Evolutionary conservation across 2,329 filamentous ascomycete genomes (phyloP).

Genomic region (Fusarium equiseti): DNA sequence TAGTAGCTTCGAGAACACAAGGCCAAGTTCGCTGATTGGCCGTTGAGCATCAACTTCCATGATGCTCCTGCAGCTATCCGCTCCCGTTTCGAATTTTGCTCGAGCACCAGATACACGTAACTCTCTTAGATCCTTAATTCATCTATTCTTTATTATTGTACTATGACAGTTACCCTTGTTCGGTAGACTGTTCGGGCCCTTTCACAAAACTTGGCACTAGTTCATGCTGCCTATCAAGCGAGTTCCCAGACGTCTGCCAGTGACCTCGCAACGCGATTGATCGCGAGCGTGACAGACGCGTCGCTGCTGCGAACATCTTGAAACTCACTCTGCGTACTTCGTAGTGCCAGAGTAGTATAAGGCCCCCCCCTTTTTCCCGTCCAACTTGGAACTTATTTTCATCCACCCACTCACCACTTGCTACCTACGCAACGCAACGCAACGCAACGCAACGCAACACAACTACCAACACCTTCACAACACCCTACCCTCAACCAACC

Average conservation of each 20-base stretch:
- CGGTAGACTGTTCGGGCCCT: neutral
- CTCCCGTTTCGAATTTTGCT: neutral
- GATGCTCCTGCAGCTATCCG: neutral
- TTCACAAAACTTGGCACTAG: neutral
- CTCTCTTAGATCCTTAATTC: neutral
- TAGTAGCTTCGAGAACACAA: neutral
- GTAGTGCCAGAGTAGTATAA: neutral
- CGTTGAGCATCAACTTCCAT: neutral
- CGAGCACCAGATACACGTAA: neutral
- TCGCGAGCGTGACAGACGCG: neutral
- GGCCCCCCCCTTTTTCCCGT: neutral
- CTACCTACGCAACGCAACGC: too few relatives aligned
- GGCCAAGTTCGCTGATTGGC: neutral
- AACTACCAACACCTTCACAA: too few relatives aligned
- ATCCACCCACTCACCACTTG: neutral
- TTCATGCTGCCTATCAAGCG: neutral
- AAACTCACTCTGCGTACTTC: neutral
- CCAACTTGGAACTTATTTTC: neutral
- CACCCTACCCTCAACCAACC: too few relatives aligned
- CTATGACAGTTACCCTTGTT: rapidly evolving
- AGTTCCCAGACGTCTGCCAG: neutral
- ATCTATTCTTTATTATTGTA: neutral
- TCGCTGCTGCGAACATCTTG: neutral
- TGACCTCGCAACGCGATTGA: neutral
- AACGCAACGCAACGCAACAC: too few relatives aligned